Evolutionary conservation across 2,329 filamentous ascomycete genomes (phyloP).

Genomic region (Pseudocercospora musae): DNA sequence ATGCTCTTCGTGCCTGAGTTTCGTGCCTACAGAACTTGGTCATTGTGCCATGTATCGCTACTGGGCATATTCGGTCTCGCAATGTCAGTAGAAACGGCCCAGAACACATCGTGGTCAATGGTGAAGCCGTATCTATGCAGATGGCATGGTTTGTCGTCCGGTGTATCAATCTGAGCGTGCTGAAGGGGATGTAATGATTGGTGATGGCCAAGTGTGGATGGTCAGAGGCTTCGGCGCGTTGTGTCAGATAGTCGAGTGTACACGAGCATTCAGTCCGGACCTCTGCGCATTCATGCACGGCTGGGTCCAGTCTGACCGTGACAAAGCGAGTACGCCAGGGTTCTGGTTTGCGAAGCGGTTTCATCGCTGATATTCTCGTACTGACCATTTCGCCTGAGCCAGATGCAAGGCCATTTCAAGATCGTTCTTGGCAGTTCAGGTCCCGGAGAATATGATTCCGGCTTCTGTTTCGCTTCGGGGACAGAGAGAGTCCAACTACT

Average conservation of each 20-base stretch:
- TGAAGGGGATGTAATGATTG: neutral
- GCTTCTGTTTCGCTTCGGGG: too few relatives aligned
- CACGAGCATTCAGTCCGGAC: neutral
- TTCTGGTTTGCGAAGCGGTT: too few relatives aligned
- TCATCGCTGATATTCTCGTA: too few relatives aligned
- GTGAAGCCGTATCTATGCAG: neutral
- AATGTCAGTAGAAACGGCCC: neutral
- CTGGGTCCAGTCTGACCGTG: too few relatives aligned
- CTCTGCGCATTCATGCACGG: neutral
- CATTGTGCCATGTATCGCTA: neutral
- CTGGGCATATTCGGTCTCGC: neutral
- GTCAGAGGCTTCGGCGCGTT: neutral
- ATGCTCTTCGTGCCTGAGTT: neutral
- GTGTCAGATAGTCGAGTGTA: neutral
- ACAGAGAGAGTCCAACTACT: too few relatives aligned
- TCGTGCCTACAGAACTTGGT: neutral
- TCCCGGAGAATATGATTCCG: too few relatives aligned
- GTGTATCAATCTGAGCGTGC: neutral
- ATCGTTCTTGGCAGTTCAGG: too few relatives aligned
- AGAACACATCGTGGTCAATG: neutral
- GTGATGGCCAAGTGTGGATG: neutral
- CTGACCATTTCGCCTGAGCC: too few relatives aligned
- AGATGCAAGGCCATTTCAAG: too few relatives aligned
- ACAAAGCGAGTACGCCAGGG: too few relatives aligned
- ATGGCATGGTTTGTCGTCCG: neutral